Base-by-base conservation (phyloP, 768 basidiomycete genomes). In the Calvatia gigantea region DNA sequence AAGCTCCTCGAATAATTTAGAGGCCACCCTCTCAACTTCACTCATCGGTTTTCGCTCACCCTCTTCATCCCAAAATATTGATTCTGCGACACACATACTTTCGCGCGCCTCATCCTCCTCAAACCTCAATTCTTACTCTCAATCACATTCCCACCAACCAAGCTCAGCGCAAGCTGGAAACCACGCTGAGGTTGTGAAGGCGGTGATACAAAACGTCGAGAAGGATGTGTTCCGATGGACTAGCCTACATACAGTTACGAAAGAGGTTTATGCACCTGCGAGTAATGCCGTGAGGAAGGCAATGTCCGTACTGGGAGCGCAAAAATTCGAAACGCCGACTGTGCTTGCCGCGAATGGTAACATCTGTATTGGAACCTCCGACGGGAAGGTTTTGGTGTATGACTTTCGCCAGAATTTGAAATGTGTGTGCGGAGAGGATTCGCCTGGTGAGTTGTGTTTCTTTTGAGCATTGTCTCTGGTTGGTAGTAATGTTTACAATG, bases 391-490 rank as follows among this genome's bases (percentile, higher is more conserved):
- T 39, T 77, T 84, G 45, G 87, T 98, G 1, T 95, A 92, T 68
- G 92, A 94, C 69, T 98, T 97, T 67, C 87, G 86, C 64, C 96
- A 98, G 68, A 85, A 84, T 5, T 64, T 96, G 59, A 83, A 83
- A 61, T 84, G 86, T 61, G 73, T 95, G 8, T 93, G 94, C 61
- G 92, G 92, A 7, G 82, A 74, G 50, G 85, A 90, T 51, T 54
- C 72, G 15, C 73, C 81, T 61, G 82, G 93, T 95, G 69, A 32
- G 66, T 60, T 37, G 23, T 38, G 42, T 38, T 17, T 47, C 54
- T 21, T 17, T 57, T 56, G 25, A 35, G 19, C 31, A 43, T 8
- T 33, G 31, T 47, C 17, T 17, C 25, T 28, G 33, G 43, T 27
- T 58, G 63, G 51, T 62, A 60, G 67, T 58, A 33, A 44, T 39